Evolutionary conservation across 257 asterid genomes (phyloP).

Genomic region (Catharanthus roseus): DNA sequence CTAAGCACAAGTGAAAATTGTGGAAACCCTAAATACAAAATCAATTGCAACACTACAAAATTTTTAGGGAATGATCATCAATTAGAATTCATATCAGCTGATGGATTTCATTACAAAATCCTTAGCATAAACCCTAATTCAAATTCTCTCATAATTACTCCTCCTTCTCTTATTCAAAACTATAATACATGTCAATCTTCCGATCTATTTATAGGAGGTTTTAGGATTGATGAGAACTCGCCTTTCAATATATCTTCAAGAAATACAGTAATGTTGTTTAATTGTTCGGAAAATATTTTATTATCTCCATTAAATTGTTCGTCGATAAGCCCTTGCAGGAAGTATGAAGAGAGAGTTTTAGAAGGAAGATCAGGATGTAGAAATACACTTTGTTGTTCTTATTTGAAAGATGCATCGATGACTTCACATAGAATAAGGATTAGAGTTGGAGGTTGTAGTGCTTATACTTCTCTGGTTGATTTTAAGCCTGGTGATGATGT

Average conservation of each 20-base stretch:
- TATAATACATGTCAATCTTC: slow-evolving; percentile 28
- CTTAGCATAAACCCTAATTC: slow-evolving; percentile 28
- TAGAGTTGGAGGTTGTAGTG: slow-evolving; percentile 35
- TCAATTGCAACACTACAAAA: slow-evolving; percentile 31
- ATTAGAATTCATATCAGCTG: slow-evolving; percentile 23
- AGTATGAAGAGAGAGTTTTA: slow-evolving; percentile 14
- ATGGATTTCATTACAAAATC: slow-evolving; percentile 27
- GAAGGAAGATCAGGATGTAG: slow-evolving; percentile 22
- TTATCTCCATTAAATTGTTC: slow-evolving; percentile 39
- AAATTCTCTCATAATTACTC: slow-evolving; percentile 23
- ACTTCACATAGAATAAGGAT: slow-evolving; percentile 33
- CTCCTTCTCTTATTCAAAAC: slow-evolving; percentile 21
- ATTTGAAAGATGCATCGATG: slow-evolving; percentile 35
- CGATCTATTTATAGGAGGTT: slow-evolving; percentile 29
- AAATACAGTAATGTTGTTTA: slow-evolving; percentile 33
- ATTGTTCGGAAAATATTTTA: slow-evolving; percentile 28
- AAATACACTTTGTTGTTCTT: slow-evolving; percentile 36
- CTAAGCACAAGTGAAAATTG: slow-evolving; percentile 34
- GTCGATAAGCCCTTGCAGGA: slow-evolving; percentile 30
- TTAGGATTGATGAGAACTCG: slow-evolving; percentile 27
- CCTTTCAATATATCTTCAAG: slow-evolving; percentile 41
- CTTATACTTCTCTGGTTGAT: slow-evolving; percentile 33
- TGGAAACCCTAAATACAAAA: slow-evolving; percentile 27
- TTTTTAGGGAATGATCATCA: too few relatives aligned
- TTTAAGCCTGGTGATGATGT: slow-evolving; percentile 17